Base-by-base conservation (phyloP, 2,329 filamentous ascomycete species). In the Lojkania enalia region DNA sequence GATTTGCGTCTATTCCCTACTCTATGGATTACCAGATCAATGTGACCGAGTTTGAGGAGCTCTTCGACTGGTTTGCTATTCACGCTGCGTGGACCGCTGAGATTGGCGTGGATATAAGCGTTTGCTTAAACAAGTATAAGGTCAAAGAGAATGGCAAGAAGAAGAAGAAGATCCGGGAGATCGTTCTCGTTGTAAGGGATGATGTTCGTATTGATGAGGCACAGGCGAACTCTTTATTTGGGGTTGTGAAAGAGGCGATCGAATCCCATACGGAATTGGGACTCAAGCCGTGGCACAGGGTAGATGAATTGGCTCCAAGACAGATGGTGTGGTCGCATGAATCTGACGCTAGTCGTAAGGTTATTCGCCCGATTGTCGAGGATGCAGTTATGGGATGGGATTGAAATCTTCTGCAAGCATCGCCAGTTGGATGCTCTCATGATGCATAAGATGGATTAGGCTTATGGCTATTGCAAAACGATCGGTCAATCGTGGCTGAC, bases 41-140 rank as follows among this genome's bases (percentile, higher is more conserved):
- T 7, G 74, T 72, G 53, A 77, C 74, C 0, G 73, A 75, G 20
- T 77, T 74, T 44, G 61, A 66, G 35, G 73, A 74, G 50, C 66
- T 76, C 4, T 77, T 77, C 36, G 67, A 76, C 53, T 77, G 74
- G 74, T 77, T 76, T 44, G 73, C 73, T 2, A 61, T 76, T 20
- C 72, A 77, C 39, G 73, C 74, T 9, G 74, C 74, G 1, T 77
- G 74, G 74, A 77, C 74, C 0, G 73, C 74, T 4, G 66, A 74
- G 46, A 61, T 70, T 7, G 70, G 71, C 21, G 69, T 71, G 11
- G 74, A 77, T 49, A 72, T 77, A 53, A 69, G 63, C 49, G 64
- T 77, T 25, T 67, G 67, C 4, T 54, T 77, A 21, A 76, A 72
- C 64, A 76, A 76, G 51, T 74, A 75, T 64, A 76, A 75, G 49